Conservation (phyloP, 1,139 yeast genomes). For the Lodderomyces metapsilosis region DNA sequence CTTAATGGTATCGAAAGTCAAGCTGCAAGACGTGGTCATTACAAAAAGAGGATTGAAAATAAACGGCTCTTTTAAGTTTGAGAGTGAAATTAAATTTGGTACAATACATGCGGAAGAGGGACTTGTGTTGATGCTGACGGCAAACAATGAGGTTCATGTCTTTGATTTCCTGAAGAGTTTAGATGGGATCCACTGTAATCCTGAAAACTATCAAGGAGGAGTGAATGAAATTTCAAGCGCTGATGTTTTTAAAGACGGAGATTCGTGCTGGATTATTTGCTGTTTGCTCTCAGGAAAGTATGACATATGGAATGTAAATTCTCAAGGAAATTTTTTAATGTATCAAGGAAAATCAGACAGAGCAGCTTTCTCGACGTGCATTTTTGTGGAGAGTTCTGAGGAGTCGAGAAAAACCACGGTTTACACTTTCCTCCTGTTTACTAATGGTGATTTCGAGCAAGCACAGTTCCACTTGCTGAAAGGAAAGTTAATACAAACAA, state of each 20-base stretch:
- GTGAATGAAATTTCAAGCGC: constrained; percentile 5
- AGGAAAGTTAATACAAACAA: background rate
- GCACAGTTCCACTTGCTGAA: background rate
- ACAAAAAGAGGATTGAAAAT: background rate
- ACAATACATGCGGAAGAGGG: background rate
- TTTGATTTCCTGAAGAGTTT: background rate
- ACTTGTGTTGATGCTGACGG: background rate
- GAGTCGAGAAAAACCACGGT: background rate
- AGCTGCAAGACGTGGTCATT: background rate
- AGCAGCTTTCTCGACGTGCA: constrained; percentile 3
- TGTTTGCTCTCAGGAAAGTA: constrained; percentile 6
- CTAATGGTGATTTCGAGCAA: background rate
- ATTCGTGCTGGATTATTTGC: background rate
- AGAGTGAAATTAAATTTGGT: background rate
- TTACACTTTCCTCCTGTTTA: background rate
- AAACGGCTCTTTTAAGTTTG: background rate
- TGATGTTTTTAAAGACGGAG: background rate
- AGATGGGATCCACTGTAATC: background rate
- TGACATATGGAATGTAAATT: background rate
- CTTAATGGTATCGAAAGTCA: background rate
- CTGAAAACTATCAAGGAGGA: background rate
- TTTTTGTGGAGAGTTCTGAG: background rate
- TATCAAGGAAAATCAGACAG: background rate
- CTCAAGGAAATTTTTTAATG: background rate
- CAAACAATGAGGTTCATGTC: background rate